These are phyloP conservation scores for Aspergillus sp. DNA, from an alignment of 2,329 filamentous ascomycete genomes.

Conservation along the genomic window DNA sequence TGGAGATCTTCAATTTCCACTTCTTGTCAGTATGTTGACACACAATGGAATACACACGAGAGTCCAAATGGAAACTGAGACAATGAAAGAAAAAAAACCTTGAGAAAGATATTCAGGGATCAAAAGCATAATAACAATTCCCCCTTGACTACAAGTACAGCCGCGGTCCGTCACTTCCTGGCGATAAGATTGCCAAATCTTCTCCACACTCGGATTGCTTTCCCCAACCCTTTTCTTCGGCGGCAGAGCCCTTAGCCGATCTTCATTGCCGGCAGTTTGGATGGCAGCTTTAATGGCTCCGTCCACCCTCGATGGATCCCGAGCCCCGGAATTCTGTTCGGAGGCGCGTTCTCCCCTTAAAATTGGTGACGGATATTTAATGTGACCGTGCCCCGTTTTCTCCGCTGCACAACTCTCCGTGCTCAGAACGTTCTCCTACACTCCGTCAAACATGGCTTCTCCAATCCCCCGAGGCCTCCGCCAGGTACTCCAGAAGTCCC, in stretches of 20 bases:
- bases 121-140: no score
- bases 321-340: conserved; percentile 29
- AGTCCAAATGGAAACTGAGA: not conserved
- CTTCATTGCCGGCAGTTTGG: conserved; percentile 31
- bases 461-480: conserved; percentile 65
- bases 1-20: not conserved
- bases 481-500: conserved; percentile 73
- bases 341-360: conserved; percentile 25
- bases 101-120: no score
- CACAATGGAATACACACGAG: not conserved
- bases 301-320: conserved; percentile 21
- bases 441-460: conserved; percentile 42
- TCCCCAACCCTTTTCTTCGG: conserved; percentile 16
- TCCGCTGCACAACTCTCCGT: conserved; percentile 6
- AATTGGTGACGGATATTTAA: conserved; percentile 25
- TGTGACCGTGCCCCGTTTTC: conserved; percentile 9
- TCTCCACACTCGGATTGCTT: conserved; percentile 21
- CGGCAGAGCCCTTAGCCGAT: conserved; percentile 40
- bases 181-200: conserved; percentile 3
- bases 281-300: conserved; percentile 22
- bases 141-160: not conserved
- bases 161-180: not conserved
- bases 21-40: no score
- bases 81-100: no score
- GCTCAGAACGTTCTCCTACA: not conserved